phyloP scores from a whole-genome alignment of 2,329 filamentous ascomycete genomes.

The Penicillium sclerotiorum region DNA sequence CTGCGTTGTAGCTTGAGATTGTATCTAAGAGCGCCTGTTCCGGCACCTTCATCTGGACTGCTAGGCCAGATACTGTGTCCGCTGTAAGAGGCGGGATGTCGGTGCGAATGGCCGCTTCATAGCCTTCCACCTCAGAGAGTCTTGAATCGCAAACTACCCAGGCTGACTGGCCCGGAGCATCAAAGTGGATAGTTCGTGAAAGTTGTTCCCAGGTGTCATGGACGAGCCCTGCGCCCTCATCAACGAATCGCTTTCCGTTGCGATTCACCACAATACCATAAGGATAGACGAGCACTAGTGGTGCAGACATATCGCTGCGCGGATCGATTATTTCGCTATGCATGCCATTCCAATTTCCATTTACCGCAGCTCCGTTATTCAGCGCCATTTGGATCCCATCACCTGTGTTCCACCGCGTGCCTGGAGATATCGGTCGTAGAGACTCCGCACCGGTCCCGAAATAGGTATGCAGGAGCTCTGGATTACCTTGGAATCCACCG shows the following conservation, averaged over 20 bases:
- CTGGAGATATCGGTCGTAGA: constrained; percentile 5
- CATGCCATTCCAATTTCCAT: constrained; percentile 8
- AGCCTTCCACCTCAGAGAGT: constrained; percentile 6
- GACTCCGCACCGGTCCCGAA: constrained; percentile 6
- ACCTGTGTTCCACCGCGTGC: constrained; percentile 4
- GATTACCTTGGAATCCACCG: constrained; percentile 9
- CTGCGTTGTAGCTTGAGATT: constrained; percentile 9
- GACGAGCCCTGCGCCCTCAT: constrained; percentile 8
- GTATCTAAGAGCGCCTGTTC: constrained; percentile 9
- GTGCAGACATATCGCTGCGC: constrained; percentile 6
- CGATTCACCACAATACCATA: constrained; percentile 8
- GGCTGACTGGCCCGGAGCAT: constrained; percentile 7
- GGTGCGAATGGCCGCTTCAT: constrained; percentile 7
- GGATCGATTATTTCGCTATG: constrained; percentile 9
- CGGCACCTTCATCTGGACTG: constrained; percentile 5
- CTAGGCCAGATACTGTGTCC: constrained; percentile 7
- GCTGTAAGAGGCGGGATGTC: constrained; percentile 4
- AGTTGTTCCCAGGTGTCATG: constrained; percentile 7
- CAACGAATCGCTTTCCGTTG: constrained; percentile 5
- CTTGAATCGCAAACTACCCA: constrained; percentile 7
- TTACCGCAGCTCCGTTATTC: constrained; percentile 6
- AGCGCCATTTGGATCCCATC: constrained; percentile 8
- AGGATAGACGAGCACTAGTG: constrained; percentile 5
- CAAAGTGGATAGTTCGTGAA: constrained; percentile 7
- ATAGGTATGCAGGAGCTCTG: constrained; percentile 6